Evolutionary conservation across 1,139 yeast species (phyloP).

Genomic region (Candida glucosophila): DNA sequence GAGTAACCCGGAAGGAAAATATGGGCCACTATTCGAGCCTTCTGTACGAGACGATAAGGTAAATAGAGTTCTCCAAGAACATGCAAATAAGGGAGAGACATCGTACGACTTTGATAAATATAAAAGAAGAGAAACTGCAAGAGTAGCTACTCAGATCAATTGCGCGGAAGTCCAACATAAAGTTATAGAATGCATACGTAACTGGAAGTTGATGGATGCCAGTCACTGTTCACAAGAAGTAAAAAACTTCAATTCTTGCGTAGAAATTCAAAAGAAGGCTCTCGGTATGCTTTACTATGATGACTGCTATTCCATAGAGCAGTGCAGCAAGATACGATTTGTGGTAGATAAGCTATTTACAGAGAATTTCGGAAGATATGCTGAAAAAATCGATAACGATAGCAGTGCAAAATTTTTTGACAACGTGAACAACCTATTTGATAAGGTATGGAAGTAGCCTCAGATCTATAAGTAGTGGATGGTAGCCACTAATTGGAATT

Average conservation of each 20-base stretch:
- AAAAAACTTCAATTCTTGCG: conserved; percentile 18
- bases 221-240: conserved; percentile 26
- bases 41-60: conserved; percentile 11
- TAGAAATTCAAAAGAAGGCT: conserved; percentile 27
- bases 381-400: conserved; percentile 23
- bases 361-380: conserved; percentile 32
- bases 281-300: conserved; percentile 27
- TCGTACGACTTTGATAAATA: conserved; percentile 24
- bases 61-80: conserved; percentile 15
- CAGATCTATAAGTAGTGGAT: conserved; percentile 3
- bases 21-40: conserved; percentile 17
- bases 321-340: conserved; percentile 31
- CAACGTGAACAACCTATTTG: conserved; percentile 26
- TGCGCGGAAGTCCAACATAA: conserved; percentile 36
- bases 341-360: conserved; percentile 29
- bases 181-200: conserved; percentile 30
- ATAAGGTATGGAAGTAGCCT: conserved; percentile 26
- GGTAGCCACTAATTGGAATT: neutral
- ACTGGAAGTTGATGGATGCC: conserved; percentile 19
- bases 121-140: conserved; percentile 19
- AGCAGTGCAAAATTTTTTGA: conserved; percentile 16
- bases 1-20: conserved; percentile 22
- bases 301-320: conserved; percentile 30
- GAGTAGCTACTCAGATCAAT: conserved; percentile 23
- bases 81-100: conserved; percentile 10